phyloP scores from a whole-genome alignment of 1,284 basidiomycete genomes.

The Serendipita sp. region DNA sequence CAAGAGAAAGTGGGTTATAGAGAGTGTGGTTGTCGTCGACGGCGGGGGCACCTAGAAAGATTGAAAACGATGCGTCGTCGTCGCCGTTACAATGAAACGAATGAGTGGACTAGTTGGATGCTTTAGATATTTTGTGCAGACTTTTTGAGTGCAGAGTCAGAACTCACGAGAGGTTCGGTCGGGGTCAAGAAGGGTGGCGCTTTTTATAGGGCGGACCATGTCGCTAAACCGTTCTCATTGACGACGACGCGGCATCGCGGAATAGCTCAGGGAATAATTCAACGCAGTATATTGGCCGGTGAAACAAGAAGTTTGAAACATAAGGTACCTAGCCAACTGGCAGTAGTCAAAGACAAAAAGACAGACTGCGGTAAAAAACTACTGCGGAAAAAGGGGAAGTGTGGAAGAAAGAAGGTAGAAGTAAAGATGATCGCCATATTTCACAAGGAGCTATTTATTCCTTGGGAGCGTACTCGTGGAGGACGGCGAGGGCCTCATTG shows the following conservation, averaged over 20 bases:
- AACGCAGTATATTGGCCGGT: conserved; percentile 2
- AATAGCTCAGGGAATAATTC: background rate
- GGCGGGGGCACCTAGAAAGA: background rate
- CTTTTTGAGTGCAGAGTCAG: background rate
- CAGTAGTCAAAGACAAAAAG: conserved; percentile 3
- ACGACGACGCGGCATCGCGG: background rate
- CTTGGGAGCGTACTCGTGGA: conserved; percentile 62
- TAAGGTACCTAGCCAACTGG: conserved; percentile 6
- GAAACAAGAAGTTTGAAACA: conserved; percentile 1
- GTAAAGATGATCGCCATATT: background rate
- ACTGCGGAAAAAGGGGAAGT: background rate
- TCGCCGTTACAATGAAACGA: background rate
- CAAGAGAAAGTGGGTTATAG: conserved; percentile 1
- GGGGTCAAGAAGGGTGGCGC: background rate
- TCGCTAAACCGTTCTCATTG: background rate
- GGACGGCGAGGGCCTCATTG: conserved; percentile 69
- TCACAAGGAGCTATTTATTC: conserved; percentile 20
- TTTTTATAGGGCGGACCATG: background rate
- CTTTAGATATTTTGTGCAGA: background rate
- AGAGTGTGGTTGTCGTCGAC: background rate
- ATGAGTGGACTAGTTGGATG: background rate
- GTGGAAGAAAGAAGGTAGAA: background rate
- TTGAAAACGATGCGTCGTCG: background rate
- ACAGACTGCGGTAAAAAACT: conserved; percentile 1
- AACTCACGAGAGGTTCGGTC: background rate